Base-by-base conservation (phyloP, 306 rosid species). In the Abrus pulchellus region DNA sequence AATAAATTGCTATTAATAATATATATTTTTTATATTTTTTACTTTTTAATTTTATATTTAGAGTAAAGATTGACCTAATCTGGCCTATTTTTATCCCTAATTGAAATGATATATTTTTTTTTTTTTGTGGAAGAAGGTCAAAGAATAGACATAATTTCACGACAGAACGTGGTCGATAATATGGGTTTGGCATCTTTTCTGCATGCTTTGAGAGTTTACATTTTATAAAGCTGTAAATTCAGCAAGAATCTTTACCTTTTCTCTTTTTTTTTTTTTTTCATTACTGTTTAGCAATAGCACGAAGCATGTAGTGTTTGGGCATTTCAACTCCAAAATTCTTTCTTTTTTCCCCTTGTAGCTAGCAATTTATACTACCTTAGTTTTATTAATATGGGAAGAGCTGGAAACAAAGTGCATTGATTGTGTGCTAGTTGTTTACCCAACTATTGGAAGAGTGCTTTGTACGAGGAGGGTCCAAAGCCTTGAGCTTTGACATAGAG, bases 151-250 rank as follows among this genome's bases (percentile, higher is more conserved):
- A n/a, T n/a, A n/a, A n/a, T n/a, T n/a, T n/a, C n/a, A n/a, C n/a
- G n/a, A n/a, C n/a, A n/a, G n/a, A n/a, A n/a, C n/a, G n/a, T n/a
- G 70, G 70, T 68, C 13, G 40, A 56, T 68, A 54, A 75, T 56
- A 65, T 52, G 61, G 75, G 65, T 56, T 82, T 28, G 29, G 41
- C 38, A 38, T 64, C 62, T 75, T 45, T 54, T 74, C 34, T 66
- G 41, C 54, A 9, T 38, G 36, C 62, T 48, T 74, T 14, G 61
- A 68, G 7, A 49, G 11, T 12, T 20, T 62, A 20, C 57, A 9
- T 64, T 69, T 32, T 20, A 34, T 27, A 77, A 10, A 67, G 68
- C 81, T 64, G 81, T 65, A 77, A 52, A 52, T 52, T 65, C 38
- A 44, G 33, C 34, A 30, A 61, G 60, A 61, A 60, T 60, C 59